phyloP scores from a whole-genome alignment of 345 rosid species.

The Citrus reticulata region DNA sequence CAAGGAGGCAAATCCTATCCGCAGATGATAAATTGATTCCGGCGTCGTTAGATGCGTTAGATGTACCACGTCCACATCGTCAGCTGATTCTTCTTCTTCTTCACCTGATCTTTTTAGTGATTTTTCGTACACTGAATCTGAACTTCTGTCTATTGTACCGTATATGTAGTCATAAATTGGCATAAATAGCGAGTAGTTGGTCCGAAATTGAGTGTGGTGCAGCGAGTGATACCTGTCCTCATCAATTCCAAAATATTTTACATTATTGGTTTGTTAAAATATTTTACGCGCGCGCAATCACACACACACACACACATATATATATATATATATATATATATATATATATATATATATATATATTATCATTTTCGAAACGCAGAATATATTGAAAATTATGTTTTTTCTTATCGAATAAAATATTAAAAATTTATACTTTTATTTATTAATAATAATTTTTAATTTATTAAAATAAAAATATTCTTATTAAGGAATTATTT shows the following conservation, averaged over 20 bases:
- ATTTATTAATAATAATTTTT: too few species aligned
- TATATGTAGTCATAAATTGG: slow-evolving; percentile 48
- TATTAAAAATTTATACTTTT: too few species aligned
- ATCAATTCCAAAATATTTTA: too few species aligned
- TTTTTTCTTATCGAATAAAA: too few species aligned
- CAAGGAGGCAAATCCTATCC: slow-evolving; percentile 37
- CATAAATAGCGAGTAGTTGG: slow-evolving; percentile 51
- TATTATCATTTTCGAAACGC: too few species aligned
- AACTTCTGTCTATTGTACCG: slow-evolving; percentile 29
- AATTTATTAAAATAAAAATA: too few species aligned
- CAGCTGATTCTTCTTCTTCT: slow-evolving; percentile 23
- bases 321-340: too few species aligned
- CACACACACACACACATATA: fast-evolving
- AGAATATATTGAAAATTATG: too few species aligned
- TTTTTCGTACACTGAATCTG: slow-evolving; percentile 19
- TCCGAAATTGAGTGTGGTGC: slow-evolving; percentile 50
- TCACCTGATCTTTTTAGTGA: slow-evolving; percentile 15
- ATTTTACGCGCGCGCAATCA: too few species aligned
- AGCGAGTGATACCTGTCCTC: slow-evolving; percentile 37
- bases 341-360: too few species aligned
- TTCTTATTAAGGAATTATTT: too few species aligned
- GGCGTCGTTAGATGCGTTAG: slow-evolving; percentile 41
- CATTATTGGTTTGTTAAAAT: too few species aligned
- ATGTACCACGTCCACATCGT: slow-evolving; percentile 25
- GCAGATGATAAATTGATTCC: slow-evolving; percentile 41